Evolutionary conservation across 805 yeast genomes (phyloP).

Genomic region (Hanseniaspora vineae): DNA sequence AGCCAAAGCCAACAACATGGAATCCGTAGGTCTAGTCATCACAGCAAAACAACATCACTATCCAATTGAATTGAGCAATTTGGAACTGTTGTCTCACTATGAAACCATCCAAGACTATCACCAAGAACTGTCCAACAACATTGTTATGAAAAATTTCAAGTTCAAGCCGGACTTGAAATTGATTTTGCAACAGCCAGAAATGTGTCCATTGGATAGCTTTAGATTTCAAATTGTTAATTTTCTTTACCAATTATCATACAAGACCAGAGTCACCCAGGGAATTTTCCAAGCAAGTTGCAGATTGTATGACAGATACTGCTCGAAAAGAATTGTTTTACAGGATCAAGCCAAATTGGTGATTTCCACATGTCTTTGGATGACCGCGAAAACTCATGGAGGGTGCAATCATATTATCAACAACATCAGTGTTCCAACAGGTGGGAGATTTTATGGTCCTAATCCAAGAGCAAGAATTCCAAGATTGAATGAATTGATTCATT

Average conservation of each 20-base stretch:
- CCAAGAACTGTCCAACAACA: slow-evolving; percentile 33
- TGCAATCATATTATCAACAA: slow-evolving; percentile 53
- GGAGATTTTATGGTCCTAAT: slow-evolving; percentile 55
- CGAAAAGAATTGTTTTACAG: slow-evolving; percentile 69
- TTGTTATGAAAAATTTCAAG: slow-evolving; percentile 24
- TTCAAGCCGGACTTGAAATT: slow-evolving; percentile 45
- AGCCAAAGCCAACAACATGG: slow-evolving; percentile 7
- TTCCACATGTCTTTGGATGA: slow-evolving; percentile 86
- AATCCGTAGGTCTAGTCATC: slow-evolving; percentile 22
- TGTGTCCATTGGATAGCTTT: slow-evolving; percentile 44
- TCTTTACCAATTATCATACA: slow-evolving; percentile 53
- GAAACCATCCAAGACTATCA: slow-evolving; percentile 37
- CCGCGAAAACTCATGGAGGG: slow-evolving; percentile 74
- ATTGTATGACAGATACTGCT: slow-evolving; percentile 82
- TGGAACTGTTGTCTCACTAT: slow-evolving; percentile 37
- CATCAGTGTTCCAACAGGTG: slow-evolving; percentile 38
- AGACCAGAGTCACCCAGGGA: slow-evolving; percentile 46
- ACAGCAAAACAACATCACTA: slow-evolving; percentile 37
- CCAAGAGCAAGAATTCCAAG: slow-evolving; percentile 66
- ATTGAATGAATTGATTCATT: slow-evolving; percentile 52
- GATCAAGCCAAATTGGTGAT: slow-evolving; percentile 86
- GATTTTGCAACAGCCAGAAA: slow-evolving; percentile 80
- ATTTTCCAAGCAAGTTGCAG: slow-evolving; percentile 56
- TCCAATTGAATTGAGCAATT: slow-evolving; percentile 34
- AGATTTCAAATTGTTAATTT: slow-evolving; percentile 72